Base-by-base conservation (phyloP, 1,284 basidiomycete genomes). In the Flammula alnicola region DNA sequence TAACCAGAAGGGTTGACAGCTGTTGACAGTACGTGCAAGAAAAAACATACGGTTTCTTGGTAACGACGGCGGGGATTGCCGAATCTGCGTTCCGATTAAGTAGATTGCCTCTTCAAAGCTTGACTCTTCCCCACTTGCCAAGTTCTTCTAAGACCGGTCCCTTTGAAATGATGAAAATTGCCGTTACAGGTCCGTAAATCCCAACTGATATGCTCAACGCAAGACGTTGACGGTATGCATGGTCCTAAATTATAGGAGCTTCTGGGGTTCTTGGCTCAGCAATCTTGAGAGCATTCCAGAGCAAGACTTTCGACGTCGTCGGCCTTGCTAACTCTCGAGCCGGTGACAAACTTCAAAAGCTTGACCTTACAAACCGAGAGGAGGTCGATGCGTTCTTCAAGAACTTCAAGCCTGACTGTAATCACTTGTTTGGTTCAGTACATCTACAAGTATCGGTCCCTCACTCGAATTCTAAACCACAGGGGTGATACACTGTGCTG, bases 401-500 rank as follows among this genome's bases (percentile, higher is more conserved):
- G 0, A 71, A 77, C 6, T 79, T 81, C 65, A 76, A 75, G 49
- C 89, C 91, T 2, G 69, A 83, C 47, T 91, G 89, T 90, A 66
- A 59, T 81, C n/a, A 66, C 32, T 16, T 25, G 19, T 38, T 44
- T 27, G 22, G 29, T 16, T 38, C 40, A 26, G 12, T 49, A 27
- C 19, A 19, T 45, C 19, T 2, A 16, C 12, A 17, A 14, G 5
- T 20, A 26, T 9, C 16, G 11, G 30, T 17, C 12, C n/a, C 31
- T 14, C 50, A 46, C 40, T 40, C 20, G 16, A 31, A 40, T 48
- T 32, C 10, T 40, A 23, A 35, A 26, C 52, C 53, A 47, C 62
- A 88, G 87, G 87, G 84, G 79, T 93, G 22, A 82, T 94, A 16
- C 91, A 93, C 60, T 92, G 90, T 56, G 91, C 91, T 11, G 91